Percentiles rank a stretch among this genome's conserved stretches.
Evolutionary conservation across 768 basidiomycete species (phyloP).

Genomic region (Kondoa malvinella): DNA sequence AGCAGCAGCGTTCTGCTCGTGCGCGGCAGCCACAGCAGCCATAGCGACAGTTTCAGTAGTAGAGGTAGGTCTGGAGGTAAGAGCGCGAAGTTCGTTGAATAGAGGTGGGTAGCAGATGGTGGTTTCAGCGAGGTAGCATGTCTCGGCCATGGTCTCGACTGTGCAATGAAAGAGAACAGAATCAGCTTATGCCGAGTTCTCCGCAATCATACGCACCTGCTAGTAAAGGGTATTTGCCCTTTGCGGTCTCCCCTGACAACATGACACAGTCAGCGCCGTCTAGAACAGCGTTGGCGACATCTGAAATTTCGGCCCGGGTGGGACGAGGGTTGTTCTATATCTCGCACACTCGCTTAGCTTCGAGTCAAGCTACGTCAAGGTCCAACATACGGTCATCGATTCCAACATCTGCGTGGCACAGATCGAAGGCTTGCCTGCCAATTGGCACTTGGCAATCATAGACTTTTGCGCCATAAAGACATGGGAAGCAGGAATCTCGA

Average conservation of each 20-base stretch:
- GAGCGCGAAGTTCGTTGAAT: slow-evolving; percentile 55
- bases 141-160: slow-evolving; percentile 99
- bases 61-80: slow-evolving; percentile 71
- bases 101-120: slow-evolving; percentile 89
- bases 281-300: slow-evolving; percentile 96
- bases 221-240: slow-evolving; percentile 87
- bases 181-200: slow-evolving; percentile 7
- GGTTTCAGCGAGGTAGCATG: slow-evolving; percentile 85
- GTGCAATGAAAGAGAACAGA: slow-evolving; percentile 8
- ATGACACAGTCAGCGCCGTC: slow-evolving; percentile 99
- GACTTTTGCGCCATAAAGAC: slow-evolving; percentile 99
- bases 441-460: slow-evolving; percentile 99
- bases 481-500: slow-evolving; percentile 98
- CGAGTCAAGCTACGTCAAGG: background rate
- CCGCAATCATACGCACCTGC: slow-evolving; percentile 43
- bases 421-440: slow-evolving; percentile 92
- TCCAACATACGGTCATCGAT: slow-evolving; percentile 30
- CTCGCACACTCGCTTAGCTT: slow-evolving; percentile 9
- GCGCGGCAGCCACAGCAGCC: slow-evolving; percentile 84
- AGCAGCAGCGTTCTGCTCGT: slow-evolving; percentile 84
- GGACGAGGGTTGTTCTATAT: slow-evolving; percentile 76
- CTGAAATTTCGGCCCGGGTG: slow-evolving; percentile 95
- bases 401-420: slow-evolving; percentile 99
- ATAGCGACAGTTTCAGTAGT: slow-evolving; percentile 92
- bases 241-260: slow-evolving; percentile 98